Evolutionary conservation across 805 yeast species (phyloP), one percentile per base, ranked within the genome.

Genomic region (Nakazawaea laoshanensis): DNA sequence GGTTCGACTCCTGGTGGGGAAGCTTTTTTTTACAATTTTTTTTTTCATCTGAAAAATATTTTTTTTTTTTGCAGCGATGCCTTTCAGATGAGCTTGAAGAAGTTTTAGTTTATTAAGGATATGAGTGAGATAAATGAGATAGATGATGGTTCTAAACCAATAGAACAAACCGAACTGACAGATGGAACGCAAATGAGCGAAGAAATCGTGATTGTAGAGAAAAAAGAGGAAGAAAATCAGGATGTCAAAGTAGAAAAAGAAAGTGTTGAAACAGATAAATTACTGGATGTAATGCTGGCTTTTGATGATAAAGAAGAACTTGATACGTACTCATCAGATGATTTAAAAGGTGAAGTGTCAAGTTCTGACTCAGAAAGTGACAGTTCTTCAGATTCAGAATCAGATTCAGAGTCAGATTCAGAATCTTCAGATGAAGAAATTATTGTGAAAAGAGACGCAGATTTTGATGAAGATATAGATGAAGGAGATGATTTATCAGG

Each of bases 1-100:
- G 70, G 70, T 64, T 64, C 68, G 65, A 64, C 63, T 64, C 70
- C 70, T 64, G 70, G 65, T 63, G 67, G 66, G 66, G 62, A 55
- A 57, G 61, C 48, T 38, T 41, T 40, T 39, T 44, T 40, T 48
- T 47, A 40, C 29, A 10, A 33, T 34, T 33, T 23, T 27, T 27
- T 19, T 27, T 23, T 4, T 17, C 35, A 19, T 16, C 5, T 19
- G 38, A 53, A 24, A 8, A 39, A 6, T 13, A 14, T 25, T 25
- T 25, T 17, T 27, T 18, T 27, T 17, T 5, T 7, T 14, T 17
- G n/a, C 18, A 37, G n/a, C n/a, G n/a, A n/a, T n/a, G n/a, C n/a
- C n/a, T n/a, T n/a, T n/a, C 45, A 17, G 5, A 43, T 40, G 23
- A 31, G 13, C 19, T 17, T 7, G 25, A 29, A 16, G 24, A n/a